These are phyloP conservation scores for Tuber umbilicatum DNA, from an alignment of 495 filamentous ascomycete genomes.

Conservation along the genomic window DNA sequence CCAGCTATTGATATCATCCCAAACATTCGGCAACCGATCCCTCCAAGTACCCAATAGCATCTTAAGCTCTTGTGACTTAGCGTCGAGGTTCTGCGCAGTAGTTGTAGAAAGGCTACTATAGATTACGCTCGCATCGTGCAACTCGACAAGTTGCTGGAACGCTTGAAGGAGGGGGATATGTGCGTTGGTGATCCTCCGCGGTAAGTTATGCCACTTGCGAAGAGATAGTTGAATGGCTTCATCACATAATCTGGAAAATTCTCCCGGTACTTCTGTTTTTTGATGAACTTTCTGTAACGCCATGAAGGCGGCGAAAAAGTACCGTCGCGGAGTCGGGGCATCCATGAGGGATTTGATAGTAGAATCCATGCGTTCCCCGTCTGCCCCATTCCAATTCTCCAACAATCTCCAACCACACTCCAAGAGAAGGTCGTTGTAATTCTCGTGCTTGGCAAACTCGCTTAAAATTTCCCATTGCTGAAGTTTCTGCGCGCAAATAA, in stretches of 20 bases:
- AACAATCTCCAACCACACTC: slow-evolving; percentile 91
- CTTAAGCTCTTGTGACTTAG: slow-evolving; percentile 92
- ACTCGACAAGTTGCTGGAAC: slow-evolving; percentile 96
- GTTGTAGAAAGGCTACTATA: slow-evolving; percentile 81
- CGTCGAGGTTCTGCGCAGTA: slow-evolving; percentile 75
- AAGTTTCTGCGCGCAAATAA: slow-evolving; percentile 92
- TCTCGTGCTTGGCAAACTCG: slow-evolving; percentile 98
- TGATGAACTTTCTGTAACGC: slow-evolving; percentile 83
- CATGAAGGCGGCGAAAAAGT: slow-evolving; percentile 98
- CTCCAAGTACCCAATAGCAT: slow-evolving; percentile 90
- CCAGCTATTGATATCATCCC: slow-evolving; percentile 99
- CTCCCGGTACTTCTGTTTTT: slow-evolving; percentile 69
- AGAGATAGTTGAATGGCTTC: slow-evolving; percentile 95
- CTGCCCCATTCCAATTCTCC: slow-evolving; percentile 81
- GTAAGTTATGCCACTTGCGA: slow-evolving; percentile 95
- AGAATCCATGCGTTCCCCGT: slow-evolving; percentile 79
- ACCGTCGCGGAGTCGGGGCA: slow-evolving; percentile 83
- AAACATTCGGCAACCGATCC: slow-evolving; percentile 90
- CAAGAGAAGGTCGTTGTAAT: slow-evolving; percentile 91
- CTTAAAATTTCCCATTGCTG: slow-evolving; percentile 97
- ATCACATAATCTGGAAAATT: slow-evolving; percentile 84
- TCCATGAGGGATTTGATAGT: slow-evolving; percentile 95
- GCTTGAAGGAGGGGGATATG: slow-evolving; percentile 93
- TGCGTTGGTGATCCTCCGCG: slow-evolving; percentile 84
- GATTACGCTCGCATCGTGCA: slow-evolving; percentile 96